Base-by-base conservation (phyloP, 495 filamentous ascomycete genomes). In the Trichoderma orchidacearum region DNA sequence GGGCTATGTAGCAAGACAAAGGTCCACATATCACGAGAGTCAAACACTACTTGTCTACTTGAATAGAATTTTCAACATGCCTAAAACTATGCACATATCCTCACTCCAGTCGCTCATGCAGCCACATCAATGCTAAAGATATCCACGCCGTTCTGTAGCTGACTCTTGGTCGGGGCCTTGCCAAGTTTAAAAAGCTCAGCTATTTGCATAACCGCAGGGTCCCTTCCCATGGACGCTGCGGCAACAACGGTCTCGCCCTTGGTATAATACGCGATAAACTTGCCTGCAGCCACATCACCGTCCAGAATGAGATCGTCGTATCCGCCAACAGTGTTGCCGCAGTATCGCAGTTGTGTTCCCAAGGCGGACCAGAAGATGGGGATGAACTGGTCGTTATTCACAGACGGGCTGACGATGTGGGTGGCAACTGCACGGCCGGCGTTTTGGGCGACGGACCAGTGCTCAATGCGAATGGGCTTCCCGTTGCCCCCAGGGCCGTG, bases 381-480 rank as follows among this genome's bases (percentile, higher is more conserved):
- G 25, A 90, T 89, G 71, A 96, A 98, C 2, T 76, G 71, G 58
- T 89, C 84, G 0, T 85, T 76, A 62, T 71, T 73, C 12, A 76
- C 62, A 60, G 71, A 66, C 29, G 83, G 78, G 57, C 84, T 78
- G 32, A 79, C 75, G 56, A 98, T 96, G 58, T 86, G 77, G 55
- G 73, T 70, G 4, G 88, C 93, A 5, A 83, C 93, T 23, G 75
- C 73, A 17, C 92, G 85, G 4, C 93, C 93, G 4, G 85, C 72
- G 61, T 96, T 96, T 69, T 97, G 93, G 3, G 93, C 93, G 2
- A 98, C 93, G 67, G 96, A 90, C 92, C 91, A 98, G 67, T 98
- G 93, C 74, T 98, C 94, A 68, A 96, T 95, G 56, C 89, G 73
- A 5, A 74, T 80, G 27, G 74, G 74, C 4, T 72, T 75, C 55